phyloP scores from a whole-genome alignment of 2,329 filamentous ascomycete species.

The Arthrinium puccinioides region DNA sequence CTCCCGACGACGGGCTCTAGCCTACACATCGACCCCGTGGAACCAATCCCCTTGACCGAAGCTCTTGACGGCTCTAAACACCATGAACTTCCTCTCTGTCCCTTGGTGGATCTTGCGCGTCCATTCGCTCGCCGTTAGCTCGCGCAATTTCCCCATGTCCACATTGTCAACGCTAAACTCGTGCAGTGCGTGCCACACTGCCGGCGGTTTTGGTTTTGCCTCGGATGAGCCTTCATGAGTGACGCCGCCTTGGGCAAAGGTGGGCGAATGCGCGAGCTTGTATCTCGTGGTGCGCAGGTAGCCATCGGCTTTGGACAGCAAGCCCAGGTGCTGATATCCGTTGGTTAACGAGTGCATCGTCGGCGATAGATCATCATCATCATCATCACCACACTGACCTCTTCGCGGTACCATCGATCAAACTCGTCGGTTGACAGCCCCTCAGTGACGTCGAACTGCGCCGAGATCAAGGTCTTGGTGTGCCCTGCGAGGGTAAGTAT shows the following conservation, averaged over 20 bases:
- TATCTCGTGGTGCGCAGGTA: slow-evolving; percentile 17
- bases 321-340: slow-evolving; percentile 9
- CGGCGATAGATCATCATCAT: too few species aligned
- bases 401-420: slow-evolving; percentile 14
- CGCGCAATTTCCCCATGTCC: slow-evolving; percentile 4
- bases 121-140: slow-evolving; percentile 8
- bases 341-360: too few species aligned
- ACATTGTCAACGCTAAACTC: slow-evolving; percentile 6
- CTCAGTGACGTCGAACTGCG: slow-evolving; percentile 8
- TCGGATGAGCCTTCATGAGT: slow-evolving; percentile 7
- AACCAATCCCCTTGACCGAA: slow-evolving; percentile 10
- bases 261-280: slow-evolving; percentile 9
- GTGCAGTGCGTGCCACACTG: slow-evolving; percentile 10
- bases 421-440: slow-evolving; percentile 8
- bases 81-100: slow-evolving; percentile 1
- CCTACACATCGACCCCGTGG: slow-evolving; percentile 6
- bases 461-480: slow-evolving; percentile 11
- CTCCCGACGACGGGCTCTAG: too few species aligned
- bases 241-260: background rate
- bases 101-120: slow-evolving; percentile 8
- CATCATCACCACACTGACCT: too few species aligned
- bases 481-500: too few species aligned
- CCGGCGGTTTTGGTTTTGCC: slow-evolving; percentile 11
- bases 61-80: slow-evolving; percentile 6
- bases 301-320: slow-evolving; percentile 9